Percentiles rank a stretch among this genome's conserved stretches.
Conservation (phyloP, 306 rosid species). For the Luffa acutangula region DNA sequence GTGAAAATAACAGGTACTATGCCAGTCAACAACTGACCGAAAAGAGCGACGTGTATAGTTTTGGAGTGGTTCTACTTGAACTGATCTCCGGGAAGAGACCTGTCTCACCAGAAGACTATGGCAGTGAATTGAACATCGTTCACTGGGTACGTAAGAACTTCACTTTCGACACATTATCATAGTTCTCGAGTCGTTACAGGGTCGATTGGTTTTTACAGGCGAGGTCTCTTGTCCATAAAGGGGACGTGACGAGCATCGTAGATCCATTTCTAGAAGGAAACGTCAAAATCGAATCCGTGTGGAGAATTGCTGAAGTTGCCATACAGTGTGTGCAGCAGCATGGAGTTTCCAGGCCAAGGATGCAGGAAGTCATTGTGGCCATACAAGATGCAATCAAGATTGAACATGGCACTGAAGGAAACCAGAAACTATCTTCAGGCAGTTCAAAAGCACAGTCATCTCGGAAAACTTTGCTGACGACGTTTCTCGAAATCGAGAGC, state of each 20-base stretch:
- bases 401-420: slow-evolving; percentile 40
- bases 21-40: slow-evolving; percentile 89
- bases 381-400: slow-evolving; percentile 80
- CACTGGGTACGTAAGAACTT: slow-evolving; percentile 63
- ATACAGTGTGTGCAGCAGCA: slow-evolving; percentile 82
- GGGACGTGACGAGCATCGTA: slow-evolving; percentile 69
- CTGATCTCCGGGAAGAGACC: slow-evolving; percentile 85
- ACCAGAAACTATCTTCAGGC: slow-evolving; percentile 37
- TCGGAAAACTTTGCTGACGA: slow-evolving; percentile 78
- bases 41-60: slow-evolving; percentile 91
- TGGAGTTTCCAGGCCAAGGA: slow-evolving; percentile 78
- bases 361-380: slow-evolving; percentile 89
- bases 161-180: not conserved
- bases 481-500: slow-evolving; percentile 87
- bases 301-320: slow-evolving; percentile 86
- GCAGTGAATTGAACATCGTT: slow-evolving; percentile 83
- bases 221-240: slow-evolving; percentile 57
- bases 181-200: not conserved
- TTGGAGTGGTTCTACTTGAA: slow-evolving; percentile 86
- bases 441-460: slow-evolving; percentile 56
- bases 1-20: slow-evolving; percentile 51
- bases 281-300: slow-evolving; percentile 65
- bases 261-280: slow-evolving; percentile 55
- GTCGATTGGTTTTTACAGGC: slow-evolving; percentile 37
- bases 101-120: slow-evolving; percentile 72